Evolutionary conservation across 1,139 yeast species (phyloP), one percentile per base, ranked within the genome.

Genomic region (Scheffersomyces lignicola): DNA sequence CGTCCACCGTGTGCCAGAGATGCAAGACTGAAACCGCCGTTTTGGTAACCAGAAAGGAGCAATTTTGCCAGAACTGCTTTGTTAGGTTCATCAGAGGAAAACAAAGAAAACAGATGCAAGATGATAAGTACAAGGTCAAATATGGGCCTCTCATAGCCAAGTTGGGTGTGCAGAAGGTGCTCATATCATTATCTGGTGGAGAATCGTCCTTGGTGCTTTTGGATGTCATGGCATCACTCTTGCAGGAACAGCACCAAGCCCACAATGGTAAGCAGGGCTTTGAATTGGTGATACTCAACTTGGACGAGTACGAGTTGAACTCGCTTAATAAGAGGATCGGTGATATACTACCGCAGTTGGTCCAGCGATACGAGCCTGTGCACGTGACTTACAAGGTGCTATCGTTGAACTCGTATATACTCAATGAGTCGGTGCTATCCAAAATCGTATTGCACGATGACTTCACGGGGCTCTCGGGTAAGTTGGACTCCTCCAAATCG

Each of bases 251-350:
- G 48, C 48, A 51, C 18, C 52, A 52, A 24, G 70, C 73, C 34
- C 85, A 83, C 49, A 68, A 78, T 25, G 90, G 89, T 0, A 67
- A 70, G 29, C 76, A 76, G 30, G 97, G 96, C 1, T 86, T 85
- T 48, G 73, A 71, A 30, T 49, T 88, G 21, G 66, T 74, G 30
- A 73, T 80, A 2, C 52, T 84, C 3, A 66, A 75, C 42, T 63
- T 84, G 22, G 76, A 76, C 41, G 78, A 76, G 40, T 47, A 33
- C 37, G 42, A 49, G 21, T 34, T 40, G 21, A 39, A 45, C 13
- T 17, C 42, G 8, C 44, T 52, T 15, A 50, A 56, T 34, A 46
- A 44, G 12, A 32, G 39, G 7, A 37, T 56, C 9, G 36, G 41
- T 23, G 46, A 44, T 3, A 40, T 51, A 1, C 31, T 67, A 24